Evolutionary conservation across 1,284 basidiomycete species (phyloP).

Genomic region (Volvariella surrecta): DNA sequence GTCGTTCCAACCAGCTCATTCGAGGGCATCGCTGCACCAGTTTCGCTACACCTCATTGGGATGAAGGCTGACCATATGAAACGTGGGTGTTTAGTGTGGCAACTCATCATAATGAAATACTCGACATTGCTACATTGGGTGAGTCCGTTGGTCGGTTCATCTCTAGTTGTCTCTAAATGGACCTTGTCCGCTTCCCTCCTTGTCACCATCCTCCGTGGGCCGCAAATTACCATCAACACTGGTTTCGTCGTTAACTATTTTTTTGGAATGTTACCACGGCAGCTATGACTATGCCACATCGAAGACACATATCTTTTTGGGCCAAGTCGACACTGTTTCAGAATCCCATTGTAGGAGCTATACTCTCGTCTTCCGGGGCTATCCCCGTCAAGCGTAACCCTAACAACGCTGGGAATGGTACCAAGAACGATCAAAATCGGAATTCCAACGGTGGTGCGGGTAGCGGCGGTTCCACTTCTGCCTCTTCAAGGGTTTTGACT

Average conservation of each 20-base stretch:
- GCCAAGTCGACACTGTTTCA: slow-evolving; percentile 59
- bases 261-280: slow-evolving; percentile 2
- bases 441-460: too few species aligned
- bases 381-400: slow-evolving; percentile 66
- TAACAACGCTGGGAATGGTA: slow-evolving; percentile 14
- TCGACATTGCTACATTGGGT: slow-evolving; percentile 46
- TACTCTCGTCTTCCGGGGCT: slow-evolving; percentile 63
- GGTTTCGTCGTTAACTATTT: not conserved
- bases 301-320: slow-evolving; percentile 69
- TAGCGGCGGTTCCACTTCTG: slow-evolving; percentile 5
- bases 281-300: slow-evolving; percentile 50
- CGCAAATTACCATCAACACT: not conserved
- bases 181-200: too few species aligned
- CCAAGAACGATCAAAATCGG: slow-evolving; percentile 16
- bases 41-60: too few species aligned
- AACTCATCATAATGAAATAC: slow-evolving; percentile 65
- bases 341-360: slow-evolving; percentile 42
- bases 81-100: slow-evolving; percentile 43
- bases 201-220: too few species aligned
- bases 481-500: slow-evolving; percentile 13
- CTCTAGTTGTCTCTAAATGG: too few species aligned
- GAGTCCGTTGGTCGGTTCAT: too few species aligned
- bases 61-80: too few species aligned
- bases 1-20: too few species aligned
- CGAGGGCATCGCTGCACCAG: too few species aligned